Evolutionary conservation across 2,329 filamentous ascomycete genomes (phyloP).

Genomic region (Aurifilum marmelostoma): DNA sequence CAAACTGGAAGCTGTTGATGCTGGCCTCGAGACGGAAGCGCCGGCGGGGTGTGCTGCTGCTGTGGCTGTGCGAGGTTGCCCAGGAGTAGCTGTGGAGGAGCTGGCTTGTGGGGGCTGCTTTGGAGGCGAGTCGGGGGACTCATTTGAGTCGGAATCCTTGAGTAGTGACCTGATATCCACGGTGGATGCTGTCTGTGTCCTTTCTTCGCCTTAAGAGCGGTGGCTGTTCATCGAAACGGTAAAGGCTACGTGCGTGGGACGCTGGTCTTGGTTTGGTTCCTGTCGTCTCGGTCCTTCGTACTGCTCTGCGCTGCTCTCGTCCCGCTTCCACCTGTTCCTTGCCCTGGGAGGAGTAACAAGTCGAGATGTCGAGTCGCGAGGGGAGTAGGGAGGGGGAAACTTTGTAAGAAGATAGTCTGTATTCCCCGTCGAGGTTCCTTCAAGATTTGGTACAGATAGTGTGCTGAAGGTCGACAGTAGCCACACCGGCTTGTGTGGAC

Average conservation of each 20-base stretch:
- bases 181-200: conserved; percentile 60
- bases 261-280: conserved; percentile 3
- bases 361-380: conserved; percentile 9
- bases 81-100: conserved; percentile 43
- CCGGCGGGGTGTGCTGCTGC: background rate
- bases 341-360: no score
- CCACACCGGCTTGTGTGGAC: conserved; percentile 11
- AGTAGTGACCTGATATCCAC: conserved; percentile 95
- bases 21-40: conserved; percentile 23
- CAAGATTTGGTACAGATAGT: conserved; percentile 1
- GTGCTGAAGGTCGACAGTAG: background rate
- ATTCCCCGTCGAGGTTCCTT: conserved; percentile 7
- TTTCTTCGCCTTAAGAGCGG: conserved; percentile 40
- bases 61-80: conserved; percentile 19
- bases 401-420: conserved; percentile 11
- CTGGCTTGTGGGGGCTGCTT: conserved; percentile 37
- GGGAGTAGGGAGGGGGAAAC: no score
- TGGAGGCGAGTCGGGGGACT: conserved; percentile 60
- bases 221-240: conserved; percentile 39
- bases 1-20: conserved; percentile 21
- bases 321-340: conserved; percentile 11
- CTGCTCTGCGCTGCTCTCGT: conserved; percentile 15
- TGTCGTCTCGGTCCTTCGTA: conserved; percentile 12
- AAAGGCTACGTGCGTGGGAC: background rate
- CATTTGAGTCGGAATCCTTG: conserved; percentile 74